Conservation (phyloP, 805 yeast genomes). For the Saturnispora kantuleensis region DNA sequence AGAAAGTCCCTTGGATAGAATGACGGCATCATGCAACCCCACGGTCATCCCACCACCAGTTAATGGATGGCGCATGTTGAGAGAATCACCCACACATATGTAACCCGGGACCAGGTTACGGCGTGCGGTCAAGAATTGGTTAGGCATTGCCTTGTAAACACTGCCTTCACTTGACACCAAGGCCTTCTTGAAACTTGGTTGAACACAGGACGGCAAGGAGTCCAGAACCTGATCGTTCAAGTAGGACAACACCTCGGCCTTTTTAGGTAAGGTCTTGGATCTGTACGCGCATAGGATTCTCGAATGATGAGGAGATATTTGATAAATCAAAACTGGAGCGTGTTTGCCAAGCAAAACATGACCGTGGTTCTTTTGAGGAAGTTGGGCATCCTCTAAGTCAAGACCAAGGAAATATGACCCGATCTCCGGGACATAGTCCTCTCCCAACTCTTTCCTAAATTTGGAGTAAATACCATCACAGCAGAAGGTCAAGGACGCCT, state of each 20-base stretch:
- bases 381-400: slow-evolving; percentile 59
- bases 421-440: slow-evolving; percentile 52
- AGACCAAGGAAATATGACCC: slow-evolving; percentile 86
- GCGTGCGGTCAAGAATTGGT: slow-evolving; percentile 77
- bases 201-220: slow-evolving; percentile 50
- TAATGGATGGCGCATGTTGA: slow-evolving; percentile 96
- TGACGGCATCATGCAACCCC: slow-evolving; percentile 75
- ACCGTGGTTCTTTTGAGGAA: slow-evolving; percentile 72
- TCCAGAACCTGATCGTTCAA: slow-evolving; percentile 53
- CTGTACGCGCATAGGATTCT: slow-evolving; percentile 85
- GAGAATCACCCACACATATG: slow-evolving; percentile 81
- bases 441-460: slow-evolving; percentile 65
- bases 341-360: slow-evolving; percentile 83
- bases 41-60: slow-evolving; percentile 99
- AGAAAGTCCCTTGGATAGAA: slow-evolving; percentile 54
- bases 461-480: slow-evolving; percentile 95
- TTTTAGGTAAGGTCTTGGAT: slow-evolving; percentile 62
- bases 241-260: slow-evolving; percentile 45
- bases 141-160: slow-evolving; percentile 82
- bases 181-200: slow-evolving; percentile 63
- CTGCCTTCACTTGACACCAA: slow-evolving; percentile 32
- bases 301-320: slow-evolving; percentile 72
- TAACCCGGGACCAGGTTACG: slow-evolving; percentile 65
- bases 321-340: slow-evolving; percentile 84
- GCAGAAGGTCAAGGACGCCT: slow-evolving; percentile 58